Conservation (phyloP, 768 basidiomycete species). For the Auricularia sp. region DNA sequence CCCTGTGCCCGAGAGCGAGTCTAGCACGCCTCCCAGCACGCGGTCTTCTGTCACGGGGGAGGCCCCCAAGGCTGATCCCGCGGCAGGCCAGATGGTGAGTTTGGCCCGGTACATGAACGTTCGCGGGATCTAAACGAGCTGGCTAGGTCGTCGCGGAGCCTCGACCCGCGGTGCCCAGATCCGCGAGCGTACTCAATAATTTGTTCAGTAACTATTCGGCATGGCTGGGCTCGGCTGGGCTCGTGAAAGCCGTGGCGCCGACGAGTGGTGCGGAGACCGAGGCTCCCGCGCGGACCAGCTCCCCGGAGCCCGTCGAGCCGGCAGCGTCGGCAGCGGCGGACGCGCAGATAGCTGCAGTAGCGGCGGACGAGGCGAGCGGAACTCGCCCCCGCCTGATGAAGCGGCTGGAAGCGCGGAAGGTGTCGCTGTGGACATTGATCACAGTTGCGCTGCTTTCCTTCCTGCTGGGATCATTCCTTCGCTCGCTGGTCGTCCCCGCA, state of each 20-base stretch:
- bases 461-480: constrained; percentile 80
- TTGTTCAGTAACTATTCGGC: background rate
- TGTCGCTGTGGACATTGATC: constrained; percentile 49
- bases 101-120: background rate
- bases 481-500: constrained; percentile 80
- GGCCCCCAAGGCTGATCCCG: background rate
- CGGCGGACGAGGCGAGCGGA: background rate
- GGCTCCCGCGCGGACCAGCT: background rate
- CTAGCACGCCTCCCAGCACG: background rate
- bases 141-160: background rate
- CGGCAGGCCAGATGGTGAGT: background rate
- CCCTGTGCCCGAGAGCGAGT: background rate
- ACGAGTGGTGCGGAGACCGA: background rate
- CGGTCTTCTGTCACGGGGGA: background rate
- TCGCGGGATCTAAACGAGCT: background rate
- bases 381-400: background rate
- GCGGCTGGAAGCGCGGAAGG: constrained; percentile 32
- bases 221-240: background rate
- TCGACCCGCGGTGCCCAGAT: background rate
- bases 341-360: background rate
- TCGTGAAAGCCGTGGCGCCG: background rate
- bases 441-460: constrained; percentile 76
- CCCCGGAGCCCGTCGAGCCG: background rate
- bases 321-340: background rate
- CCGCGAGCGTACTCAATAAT: background rate